Conservation (phyloP, 1,284 basidiomycete species). For the Malassezia equina region DNA sequence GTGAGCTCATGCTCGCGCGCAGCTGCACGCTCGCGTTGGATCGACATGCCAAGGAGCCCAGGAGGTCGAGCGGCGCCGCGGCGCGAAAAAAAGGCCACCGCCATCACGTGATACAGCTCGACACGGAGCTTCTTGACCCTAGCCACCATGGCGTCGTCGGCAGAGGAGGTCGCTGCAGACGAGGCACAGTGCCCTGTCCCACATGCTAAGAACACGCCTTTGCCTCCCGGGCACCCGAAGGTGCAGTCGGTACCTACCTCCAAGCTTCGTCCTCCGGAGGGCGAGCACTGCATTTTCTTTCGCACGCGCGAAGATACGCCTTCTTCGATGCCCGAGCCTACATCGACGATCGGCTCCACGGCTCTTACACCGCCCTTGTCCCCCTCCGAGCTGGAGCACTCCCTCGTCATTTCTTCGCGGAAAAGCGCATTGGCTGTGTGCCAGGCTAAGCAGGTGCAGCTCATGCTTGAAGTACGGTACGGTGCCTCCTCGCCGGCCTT, state of each 20-base stretch:
- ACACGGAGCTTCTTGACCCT: neutral
- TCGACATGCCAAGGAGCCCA: neutral
- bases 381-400: neutral
- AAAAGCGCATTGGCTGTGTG: conserved; percentile 32
- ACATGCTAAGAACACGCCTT: conserved; percentile 37
- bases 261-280: conserved; percentile 35
- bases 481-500: conserved; percentile 34
- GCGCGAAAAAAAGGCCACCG: conserved; percentile 1
- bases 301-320: conserved; percentile 32
- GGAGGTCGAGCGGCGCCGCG: neutral
- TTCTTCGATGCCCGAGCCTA: neutral
- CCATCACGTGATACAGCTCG: neutral
- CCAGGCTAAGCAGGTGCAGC: conserved; percentile 26
- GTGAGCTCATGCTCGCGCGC: conserved; percentile 7
- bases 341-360: neutral
- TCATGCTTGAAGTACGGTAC: conserved; percentile 37
- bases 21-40: neutral
- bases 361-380: neutral
- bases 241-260: conserved; percentile 28
- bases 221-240: conserved; percentile 45
- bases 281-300: conserved; percentile 41
- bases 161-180: neutral
- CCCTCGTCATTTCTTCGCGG: conserved; percentile 11
- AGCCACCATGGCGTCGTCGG: neutral
- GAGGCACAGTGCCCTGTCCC: conserved; percentile 34